Evolutionary conservation across 73 alveolate species (phyloP).

Genomic region (Tetrahymena borealis): DNA sequence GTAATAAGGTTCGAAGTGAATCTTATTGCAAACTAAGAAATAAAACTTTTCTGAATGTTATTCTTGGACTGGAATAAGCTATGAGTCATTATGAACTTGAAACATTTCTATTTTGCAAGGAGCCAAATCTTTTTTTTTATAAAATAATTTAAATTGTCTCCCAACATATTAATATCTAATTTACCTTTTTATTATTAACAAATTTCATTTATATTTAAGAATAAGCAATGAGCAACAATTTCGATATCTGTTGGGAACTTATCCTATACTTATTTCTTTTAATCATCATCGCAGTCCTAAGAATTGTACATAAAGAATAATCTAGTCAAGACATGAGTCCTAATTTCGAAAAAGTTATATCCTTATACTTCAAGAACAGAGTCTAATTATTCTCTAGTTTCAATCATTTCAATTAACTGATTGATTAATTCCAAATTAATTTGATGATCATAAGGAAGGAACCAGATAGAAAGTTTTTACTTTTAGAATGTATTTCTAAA

Average conservation of each 20-base stretch:
- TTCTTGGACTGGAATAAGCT: not conserved
- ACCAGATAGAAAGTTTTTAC: not conserved
- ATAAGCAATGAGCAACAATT: not conserved
- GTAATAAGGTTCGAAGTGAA: not conserved
- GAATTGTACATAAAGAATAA: not conserved
- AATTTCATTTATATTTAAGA: not conserved
- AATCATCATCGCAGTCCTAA: not conserved
- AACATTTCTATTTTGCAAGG: not conserved
- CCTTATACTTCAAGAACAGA: not conserved
- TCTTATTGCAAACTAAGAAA: not conserved
- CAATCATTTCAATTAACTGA: not conserved
- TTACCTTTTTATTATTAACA: not conserved
- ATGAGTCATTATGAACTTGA: not conserved
- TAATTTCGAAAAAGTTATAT: not conserved
- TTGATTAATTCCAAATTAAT: not conserved
- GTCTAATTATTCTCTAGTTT: not conserved
- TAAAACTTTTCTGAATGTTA: not conserved
- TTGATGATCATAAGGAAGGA: not conserved
- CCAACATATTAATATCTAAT: not conserved
- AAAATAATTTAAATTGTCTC: not conserved
- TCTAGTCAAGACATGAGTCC: not conserved
- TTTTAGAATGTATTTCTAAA: not conserved
- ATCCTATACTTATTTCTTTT: not conserved
- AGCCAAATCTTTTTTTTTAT: not conserved
- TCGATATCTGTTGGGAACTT: not conserved